Evolutionary conservation across 139 green algal species (phyloP).

Genomic region (Closterium sp.): DNA sequence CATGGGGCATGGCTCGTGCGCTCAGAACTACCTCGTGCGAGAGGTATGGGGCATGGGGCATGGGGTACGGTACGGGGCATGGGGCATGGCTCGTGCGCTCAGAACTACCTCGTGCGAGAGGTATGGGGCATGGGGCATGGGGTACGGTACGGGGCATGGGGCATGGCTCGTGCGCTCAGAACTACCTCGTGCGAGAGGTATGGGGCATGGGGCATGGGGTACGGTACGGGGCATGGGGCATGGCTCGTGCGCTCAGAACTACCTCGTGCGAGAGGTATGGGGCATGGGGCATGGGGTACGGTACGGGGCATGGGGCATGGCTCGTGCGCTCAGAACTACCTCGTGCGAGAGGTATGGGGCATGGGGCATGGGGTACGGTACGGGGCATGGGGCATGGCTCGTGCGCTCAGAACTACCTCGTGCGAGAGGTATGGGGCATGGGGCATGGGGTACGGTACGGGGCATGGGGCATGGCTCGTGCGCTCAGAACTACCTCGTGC

Average conservation of each 20-base stretch:
- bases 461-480: conserved; percentile 36
- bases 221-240: background rate
- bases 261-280: no score
- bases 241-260: no score
- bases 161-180: conserved; percentile 72
- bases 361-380: background rate
- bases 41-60: conserved; percentile 53
- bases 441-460: no score
- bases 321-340: conserved; percentile 81
- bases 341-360: conserved; percentile 67
- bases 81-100: no score
- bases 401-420: no score
- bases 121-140: no score
- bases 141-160: no score
- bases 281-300: no score
- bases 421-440: no score
- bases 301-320: no score
- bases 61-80: background rate
- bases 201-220: background rate
- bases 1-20: conserved; percentile 48
- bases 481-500: conserved; percentile 82
- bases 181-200: conserved; percentile 80
- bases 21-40: conserved; percentile 83
- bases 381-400: background rate
- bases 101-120: no score